These are phyloP conservation scores for Oenanthe javanica DNA, from an alignment of 140 eudicot genomes.

Conservation along the genomic window DNA sequence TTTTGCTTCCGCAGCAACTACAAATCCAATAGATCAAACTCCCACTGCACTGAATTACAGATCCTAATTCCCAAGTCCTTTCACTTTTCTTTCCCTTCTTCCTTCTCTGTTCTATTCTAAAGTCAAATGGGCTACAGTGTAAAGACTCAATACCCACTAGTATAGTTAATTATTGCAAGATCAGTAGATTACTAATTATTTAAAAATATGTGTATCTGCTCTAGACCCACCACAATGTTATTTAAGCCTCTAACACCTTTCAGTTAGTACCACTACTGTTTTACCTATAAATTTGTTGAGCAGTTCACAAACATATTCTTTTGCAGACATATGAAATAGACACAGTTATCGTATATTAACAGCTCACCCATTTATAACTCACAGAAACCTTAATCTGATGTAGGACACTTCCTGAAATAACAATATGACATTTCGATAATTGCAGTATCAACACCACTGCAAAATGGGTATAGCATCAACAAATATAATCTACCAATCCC, in stretches of 20 bases:
- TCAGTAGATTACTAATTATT: no score
- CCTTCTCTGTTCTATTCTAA: background rate
- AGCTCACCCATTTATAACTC: background rate
- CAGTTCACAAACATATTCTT: background rate
- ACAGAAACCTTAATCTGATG: background rate
- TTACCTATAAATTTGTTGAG: background rate
- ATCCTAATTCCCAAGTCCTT: background rate
- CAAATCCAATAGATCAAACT: background rate
- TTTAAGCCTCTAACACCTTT: background rate
- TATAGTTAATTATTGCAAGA: background rate
- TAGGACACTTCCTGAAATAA: background rate
- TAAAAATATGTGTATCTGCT: no score
- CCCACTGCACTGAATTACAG: background rate
- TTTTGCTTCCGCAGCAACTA: background rate
- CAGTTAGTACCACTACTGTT: background rate
- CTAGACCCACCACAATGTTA: background rate
- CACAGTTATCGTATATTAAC: background rate
- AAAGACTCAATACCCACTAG: background rate
- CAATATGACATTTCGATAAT: background rate
- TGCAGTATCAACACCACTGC: background rate
- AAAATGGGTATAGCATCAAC: background rate
- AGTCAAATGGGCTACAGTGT: background rate
- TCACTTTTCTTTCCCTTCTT: background rate
- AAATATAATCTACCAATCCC: background rate
- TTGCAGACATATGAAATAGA: background rate